Evolutionary conservation across 768 basidiomycete species (phyloP).

Genomic region (Tephrocybe sp.): DNA sequence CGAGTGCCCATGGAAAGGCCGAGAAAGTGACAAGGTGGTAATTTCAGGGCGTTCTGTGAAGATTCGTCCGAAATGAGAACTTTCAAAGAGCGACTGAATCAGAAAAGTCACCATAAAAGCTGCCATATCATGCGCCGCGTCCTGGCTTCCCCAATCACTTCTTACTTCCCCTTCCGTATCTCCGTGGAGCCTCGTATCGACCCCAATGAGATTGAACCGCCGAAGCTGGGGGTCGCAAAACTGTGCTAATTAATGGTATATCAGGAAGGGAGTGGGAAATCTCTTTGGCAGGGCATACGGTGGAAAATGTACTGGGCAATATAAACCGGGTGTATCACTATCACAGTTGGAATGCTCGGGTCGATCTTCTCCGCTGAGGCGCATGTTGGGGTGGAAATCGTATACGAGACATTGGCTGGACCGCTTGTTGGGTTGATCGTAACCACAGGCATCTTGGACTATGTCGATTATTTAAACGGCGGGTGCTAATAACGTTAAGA

Average conservation of each 20-base stretch:
- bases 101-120: conserved; percentile 33
- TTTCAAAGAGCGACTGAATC: no score
- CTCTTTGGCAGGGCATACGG: conserved; percentile 26
- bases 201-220: conserved; percentile 35
- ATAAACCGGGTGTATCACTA: conserved; percentile 37
- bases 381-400: conserved; percentile 34
- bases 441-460: conserved; percentile 29
- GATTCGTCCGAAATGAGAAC: not conserved
- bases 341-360: conserved; percentile 29
- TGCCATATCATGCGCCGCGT: conserved; percentile 34
- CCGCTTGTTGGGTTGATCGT: conserved; percentile 28
- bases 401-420: conserved; percentile 31
- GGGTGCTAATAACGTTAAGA: no score
- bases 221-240: conserved; percentile 25
- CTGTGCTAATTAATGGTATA: no score
- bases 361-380: conserved; percentile 29
- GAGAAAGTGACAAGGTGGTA: conserved; percentile 38
- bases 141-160: conserved; percentile 22
- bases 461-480: no score
- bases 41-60: conserved; percentile 32
- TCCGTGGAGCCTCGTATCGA: conserved; percentile 35
- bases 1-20: conserved; percentile 37
- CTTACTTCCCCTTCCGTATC: conserved; percentile 27
- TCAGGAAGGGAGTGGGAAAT: not conserved
- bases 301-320: conserved; percentile 32